These are phyloP conservation scores for Aureobasidium melanogenum DNA, from an alignment of 2,329 filamentous ascomycete species.

Conservation along the genomic window DNA sequence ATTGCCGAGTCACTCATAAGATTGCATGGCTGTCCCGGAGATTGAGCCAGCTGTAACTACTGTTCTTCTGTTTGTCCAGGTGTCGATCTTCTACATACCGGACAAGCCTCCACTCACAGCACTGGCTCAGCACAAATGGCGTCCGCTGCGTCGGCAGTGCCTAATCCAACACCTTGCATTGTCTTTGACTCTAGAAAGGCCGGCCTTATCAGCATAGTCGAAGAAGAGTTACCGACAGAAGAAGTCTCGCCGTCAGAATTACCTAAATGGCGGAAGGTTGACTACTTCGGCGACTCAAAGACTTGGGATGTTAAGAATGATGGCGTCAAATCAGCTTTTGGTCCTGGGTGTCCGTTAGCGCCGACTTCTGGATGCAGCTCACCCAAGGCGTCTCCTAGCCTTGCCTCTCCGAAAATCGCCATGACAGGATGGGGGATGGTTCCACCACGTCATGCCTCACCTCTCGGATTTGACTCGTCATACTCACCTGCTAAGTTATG, in stretches of 20 bases:
- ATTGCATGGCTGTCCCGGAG: not conserved
- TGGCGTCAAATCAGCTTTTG: not conserved
- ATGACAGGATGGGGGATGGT: not conserved
- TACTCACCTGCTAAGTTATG: not conserved
- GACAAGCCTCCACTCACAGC: not conserved
- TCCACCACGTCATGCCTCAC: not conserved
- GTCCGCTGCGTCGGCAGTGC: not conserved
- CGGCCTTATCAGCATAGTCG: not conserved
- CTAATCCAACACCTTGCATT: not conserved
- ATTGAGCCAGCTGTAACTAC: not conserved
- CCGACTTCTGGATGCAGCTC: not conserved
- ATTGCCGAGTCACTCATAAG: constrained; percentile 6
- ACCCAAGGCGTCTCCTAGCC: not conserved
- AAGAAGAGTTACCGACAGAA: not conserved
- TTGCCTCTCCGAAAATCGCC: not conserved
- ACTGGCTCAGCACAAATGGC: not conserved
- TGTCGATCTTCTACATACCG: not conserved
- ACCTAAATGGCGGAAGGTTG: not conserved
- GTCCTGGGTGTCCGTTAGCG: not conserved
- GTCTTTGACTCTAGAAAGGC: not conserved
- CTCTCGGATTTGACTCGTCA: not conserved
- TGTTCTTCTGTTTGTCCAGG: not conserved
- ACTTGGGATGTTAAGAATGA: not conserved
- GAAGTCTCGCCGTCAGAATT: not conserved
- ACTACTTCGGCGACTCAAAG: not conserved